Conservation (phyloP, 2,329 filamentous ascomycete species). For the Colletotrichum aenigma region DNA sequence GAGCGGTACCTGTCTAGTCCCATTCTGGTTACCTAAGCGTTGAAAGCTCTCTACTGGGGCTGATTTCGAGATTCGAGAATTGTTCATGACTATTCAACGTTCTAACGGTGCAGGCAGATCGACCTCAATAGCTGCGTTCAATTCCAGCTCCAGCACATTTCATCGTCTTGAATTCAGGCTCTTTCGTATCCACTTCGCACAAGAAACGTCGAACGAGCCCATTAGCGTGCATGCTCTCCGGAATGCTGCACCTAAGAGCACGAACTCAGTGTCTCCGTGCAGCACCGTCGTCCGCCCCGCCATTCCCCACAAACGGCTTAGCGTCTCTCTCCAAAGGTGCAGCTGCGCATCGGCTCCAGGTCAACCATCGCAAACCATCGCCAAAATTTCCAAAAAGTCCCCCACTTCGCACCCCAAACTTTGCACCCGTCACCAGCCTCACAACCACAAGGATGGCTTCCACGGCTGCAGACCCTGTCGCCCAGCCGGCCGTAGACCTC, state of each 20-base stretch:
- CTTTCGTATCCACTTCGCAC: accelerated
- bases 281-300: background rate
- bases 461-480: background rate
- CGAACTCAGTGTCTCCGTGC: background rate
- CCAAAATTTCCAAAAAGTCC: constrained; percentile 18
- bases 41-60: background rate
- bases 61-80: background rate
- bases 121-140: background rate
- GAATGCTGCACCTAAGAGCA: background rate
- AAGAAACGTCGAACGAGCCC: background rate
- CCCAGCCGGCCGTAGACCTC: background rate
- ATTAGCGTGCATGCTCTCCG: background rate
- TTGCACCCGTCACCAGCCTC: background rate
- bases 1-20: background rate
- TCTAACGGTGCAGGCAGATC: background rate
- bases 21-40: background rate
- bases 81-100: background rate
- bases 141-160: background rate
- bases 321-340: background rate
- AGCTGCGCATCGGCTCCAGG: background rate
- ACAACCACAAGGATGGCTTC: background rate
- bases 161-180: background rate
- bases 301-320: background rate
- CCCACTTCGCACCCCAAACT: constrained; percentile 13
- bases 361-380: constrained; percentile 1